Evolutionary conservation across 208 protist species (phyloP).

Genomic region (Leptomonas pyrrhocoris): DNA sequence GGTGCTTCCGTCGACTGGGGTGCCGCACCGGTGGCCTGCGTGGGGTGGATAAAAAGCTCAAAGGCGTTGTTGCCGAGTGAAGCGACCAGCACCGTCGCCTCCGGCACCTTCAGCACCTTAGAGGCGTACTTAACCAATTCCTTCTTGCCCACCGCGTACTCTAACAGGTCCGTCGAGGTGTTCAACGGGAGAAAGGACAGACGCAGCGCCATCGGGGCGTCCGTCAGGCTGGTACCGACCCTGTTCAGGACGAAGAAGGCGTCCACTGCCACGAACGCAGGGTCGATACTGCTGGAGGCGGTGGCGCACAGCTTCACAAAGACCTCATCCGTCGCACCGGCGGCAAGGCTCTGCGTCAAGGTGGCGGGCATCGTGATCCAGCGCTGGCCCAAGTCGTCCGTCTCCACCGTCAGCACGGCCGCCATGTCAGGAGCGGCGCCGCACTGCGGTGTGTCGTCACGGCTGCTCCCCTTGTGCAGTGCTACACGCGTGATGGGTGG

Average conservation of each 20-base stretch:
- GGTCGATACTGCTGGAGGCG: conserved; percentile 39
- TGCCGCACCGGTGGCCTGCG: conserved; percentile 39
- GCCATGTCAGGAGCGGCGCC: conserved; percentile 8
- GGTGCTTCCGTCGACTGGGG: conserved; percentile 27
- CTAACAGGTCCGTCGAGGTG: conserved; percentile 32
- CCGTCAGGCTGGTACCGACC: conserved; percentile 22
- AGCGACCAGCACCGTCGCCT: conserved; percentile 27
- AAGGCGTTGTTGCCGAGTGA: conserved; percentile 29
- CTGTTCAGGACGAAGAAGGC: conserved; percentile 56
- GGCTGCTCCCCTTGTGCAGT: conserved; percentile 32
- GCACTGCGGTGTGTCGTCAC: conserved; percentile 21
- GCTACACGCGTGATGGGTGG: conserved; percentile 59
- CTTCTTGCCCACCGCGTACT: conserved; percentile 23
- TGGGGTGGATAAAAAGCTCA: conserved; percentile 24
- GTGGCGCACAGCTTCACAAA: conserved; percentile 62
- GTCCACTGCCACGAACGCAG: conserved; percentile 45
- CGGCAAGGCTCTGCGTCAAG: conserved; percentile 34
- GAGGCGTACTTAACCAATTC: conserved; percentile 15
- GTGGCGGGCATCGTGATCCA: conserved; percentile 42
- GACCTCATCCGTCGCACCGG: conserved; percentile 25
- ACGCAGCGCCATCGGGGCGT: conserved; percentile 39
- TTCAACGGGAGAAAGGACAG: conserved; percentile 49
- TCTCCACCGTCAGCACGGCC: conserved; percentile 30
- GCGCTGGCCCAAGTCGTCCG: conserved; percentile 44
- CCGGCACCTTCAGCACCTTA: conserved; percentile 21